These are phyloP conservation scores for Colletotrichum gigasporum DNA, from an alignment of 2,329 filamentous ascomycete species.

Conservation along the genomic window DNA sequence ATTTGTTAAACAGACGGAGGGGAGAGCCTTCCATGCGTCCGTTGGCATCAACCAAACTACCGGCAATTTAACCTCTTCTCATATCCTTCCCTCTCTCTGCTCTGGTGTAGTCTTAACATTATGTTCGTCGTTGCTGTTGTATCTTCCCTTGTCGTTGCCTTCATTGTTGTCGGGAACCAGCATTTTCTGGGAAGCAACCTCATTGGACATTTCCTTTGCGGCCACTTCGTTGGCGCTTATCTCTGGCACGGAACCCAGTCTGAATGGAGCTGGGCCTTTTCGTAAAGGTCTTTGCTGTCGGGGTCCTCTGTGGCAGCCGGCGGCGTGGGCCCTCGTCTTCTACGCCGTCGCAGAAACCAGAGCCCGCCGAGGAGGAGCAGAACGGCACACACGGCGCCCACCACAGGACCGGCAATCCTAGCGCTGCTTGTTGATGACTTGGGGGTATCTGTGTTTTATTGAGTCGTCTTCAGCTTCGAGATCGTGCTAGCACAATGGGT, in stretches of 20 bases:
- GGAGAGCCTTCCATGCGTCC: too few relatives aligned
- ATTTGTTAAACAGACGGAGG: too few relatives aligned
- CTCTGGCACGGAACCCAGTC: neutral
- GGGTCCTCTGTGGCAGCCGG: neutral
- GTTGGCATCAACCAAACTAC: too few relatives aligned
- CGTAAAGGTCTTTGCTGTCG: neutral
- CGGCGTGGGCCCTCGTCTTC: neutral
- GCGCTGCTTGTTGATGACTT: neutral
- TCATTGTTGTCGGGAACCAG: too few relatives aligned
- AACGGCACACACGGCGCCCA: neutral
- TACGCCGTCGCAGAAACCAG: conserved; percentile 4
- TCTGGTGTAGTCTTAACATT: too few relatives aligned
- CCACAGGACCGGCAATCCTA: conserved; percentile 11
- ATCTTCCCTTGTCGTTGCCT: too few relatives aligned
- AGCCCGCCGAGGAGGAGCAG: neutral
- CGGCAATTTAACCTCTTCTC: too few relatives aligned
- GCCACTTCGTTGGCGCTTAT: neutral
- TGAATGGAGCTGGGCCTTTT: neutral
- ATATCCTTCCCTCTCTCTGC: too few relatives aligned
- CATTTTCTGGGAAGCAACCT: neutral
- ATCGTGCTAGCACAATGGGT: too few relatives aligned
- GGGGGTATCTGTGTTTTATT: neutral
- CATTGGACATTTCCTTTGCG: neutral
- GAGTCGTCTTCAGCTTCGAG: neutral
- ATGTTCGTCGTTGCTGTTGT: too few relatives aligned